Conservation (phyloP, 2,329 filamentous ascomycete species). For the Stagonosporopsis chrysanthemi region DNA sequence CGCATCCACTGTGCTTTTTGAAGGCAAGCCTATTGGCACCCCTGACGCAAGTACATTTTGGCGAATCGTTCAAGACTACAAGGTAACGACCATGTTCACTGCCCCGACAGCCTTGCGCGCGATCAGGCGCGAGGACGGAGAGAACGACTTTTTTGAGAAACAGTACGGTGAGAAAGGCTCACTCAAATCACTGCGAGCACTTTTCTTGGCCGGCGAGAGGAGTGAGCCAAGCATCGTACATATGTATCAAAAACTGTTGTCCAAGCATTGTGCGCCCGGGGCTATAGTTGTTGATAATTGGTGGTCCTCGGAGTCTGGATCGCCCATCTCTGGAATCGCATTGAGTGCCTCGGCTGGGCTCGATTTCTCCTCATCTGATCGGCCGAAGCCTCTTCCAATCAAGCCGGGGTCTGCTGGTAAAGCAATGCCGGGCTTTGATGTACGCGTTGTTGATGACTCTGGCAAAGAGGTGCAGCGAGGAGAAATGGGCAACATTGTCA, state of each 20-base stretch:
- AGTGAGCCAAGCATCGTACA: conserved; percentile 86
- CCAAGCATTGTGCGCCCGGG: conserved; percentile 68
- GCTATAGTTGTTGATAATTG: conserved; percentile 74
- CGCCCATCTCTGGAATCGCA: conserved; percentile 71
- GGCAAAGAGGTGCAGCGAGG: conserved; percentile 75
- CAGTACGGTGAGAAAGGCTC: conserved; percentile 71
- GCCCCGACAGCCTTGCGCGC: conserved; percentile 87
- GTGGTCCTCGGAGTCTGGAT: conserved; percentile 77
- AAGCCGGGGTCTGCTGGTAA: conserved; percentile 90
- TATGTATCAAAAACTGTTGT: conserved; percentile 78
- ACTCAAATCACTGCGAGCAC: conserved; percentile 72
- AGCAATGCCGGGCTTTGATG: conserved; percentile 89
- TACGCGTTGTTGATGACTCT: conserved; percentile 81
- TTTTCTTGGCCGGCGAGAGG: conserved; percentile 89
- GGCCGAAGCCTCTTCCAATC: conserved; percentile 63
- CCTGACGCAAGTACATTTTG: conserved; percentile 89
- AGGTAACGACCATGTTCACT: conserved; percentile 80
- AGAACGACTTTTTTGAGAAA: conserved; percentile 69
- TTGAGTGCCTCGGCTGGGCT: conserved; percentile 68
- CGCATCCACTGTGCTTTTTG: conserved; percentile 85
- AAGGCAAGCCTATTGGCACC: conserved; percentile 92
- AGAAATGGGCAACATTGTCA: conserved; percentile 89
- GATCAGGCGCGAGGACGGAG: conserved; percentile 84
- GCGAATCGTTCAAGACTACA: conserved; percentile 84
- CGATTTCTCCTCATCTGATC: conserved; percentile 56